A percentile compares a stretch with the other conserved stretches of the same genome.
Conservation (phyloP, 129 eudicot species). For the Logfia minima region DNA sequence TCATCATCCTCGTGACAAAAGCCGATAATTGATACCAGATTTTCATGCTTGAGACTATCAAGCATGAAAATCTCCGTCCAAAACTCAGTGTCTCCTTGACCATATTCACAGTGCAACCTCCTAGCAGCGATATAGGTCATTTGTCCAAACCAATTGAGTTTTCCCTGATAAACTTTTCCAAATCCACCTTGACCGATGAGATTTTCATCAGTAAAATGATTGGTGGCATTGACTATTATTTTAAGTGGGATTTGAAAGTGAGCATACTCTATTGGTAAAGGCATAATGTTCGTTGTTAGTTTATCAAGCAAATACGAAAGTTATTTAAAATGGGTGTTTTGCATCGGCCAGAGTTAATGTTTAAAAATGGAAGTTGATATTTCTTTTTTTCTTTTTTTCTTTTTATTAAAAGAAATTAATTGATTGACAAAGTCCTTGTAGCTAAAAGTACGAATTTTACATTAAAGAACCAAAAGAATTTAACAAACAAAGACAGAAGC, state of each 20-base stretch:
- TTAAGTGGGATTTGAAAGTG: conserved; percentile 5
- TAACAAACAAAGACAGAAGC: too few species aligned
- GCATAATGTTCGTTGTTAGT: neutral
- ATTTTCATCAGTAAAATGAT: neutral
- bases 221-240: neutral
- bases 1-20: conserved; percentile 3
- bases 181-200: conserved; percentile 4
- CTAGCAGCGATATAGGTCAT: neutral
- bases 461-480: too few species aligned
- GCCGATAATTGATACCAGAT: neutral
- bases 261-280: neutral
- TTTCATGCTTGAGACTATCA: neutral
- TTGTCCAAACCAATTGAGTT: neutral
- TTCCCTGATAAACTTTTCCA: conserved; percentile 4
- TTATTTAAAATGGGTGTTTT: too few species aligned
- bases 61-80: neutral
- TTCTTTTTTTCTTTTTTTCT: too few species aligned
- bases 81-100: neutral
- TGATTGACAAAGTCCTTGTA: too few species aligned
- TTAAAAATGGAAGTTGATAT: too few species aligned
- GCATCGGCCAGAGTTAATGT: too few species aligned
- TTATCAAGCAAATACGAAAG: too few species aligned
- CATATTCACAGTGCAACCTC: neutral
- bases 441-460: too few species aligned
- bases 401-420: too few species aligned